Conservation (phyloP, 2,329 filamentous ascomycete species). For the Mollisia scopiformis region DNA sequence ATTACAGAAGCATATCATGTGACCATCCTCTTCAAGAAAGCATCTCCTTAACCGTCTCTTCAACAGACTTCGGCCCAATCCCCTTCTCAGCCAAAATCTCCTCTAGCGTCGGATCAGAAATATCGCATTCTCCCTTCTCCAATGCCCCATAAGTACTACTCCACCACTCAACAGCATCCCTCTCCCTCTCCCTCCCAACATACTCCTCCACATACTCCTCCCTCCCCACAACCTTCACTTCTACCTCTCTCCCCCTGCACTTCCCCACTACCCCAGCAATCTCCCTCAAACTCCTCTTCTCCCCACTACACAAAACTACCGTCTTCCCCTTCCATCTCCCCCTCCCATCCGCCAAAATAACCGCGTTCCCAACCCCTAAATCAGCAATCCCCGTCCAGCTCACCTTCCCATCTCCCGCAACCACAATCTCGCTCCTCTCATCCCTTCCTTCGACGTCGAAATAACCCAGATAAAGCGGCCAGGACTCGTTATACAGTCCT, state of each 20-base stretch:
- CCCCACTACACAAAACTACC: constrained; percentile 21
- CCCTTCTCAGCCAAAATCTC: constrained; percentile 20
- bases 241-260: constrained; percentile 15
- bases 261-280: constrained; percentile 22
- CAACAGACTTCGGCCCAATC: constrained; percentile 15
- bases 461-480: constrained; percentile 32
- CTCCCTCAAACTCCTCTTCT: constrained; percentile 20
- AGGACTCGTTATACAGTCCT: constrained; percentile 33
- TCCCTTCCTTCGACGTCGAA: constrained; percentile 20
- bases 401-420: constrained; percentile 31
- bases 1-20: not conserved
- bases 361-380: constrained; percentile 26
- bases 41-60: constrained; percentile 29
- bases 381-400: constrained; percentile 32
- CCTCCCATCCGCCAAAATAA: constrained; percentile 22
- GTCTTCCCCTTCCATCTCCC: constrained; percentile 23
- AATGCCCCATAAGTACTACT: constrained; percentile 25
- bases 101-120: constrained; percentile 26
- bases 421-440: constrained; percentile 26
- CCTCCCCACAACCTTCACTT: constrained; percentile 20
- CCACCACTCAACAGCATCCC: constrained; percentile 28
- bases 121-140: constrained; percentile 25
- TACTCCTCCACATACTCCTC: constrained; percentile 28
- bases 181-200: constrained; percentile 23
- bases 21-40: not conserved